Conservation (phyloP, 1,284 basidiomycete species). For the Ustilago xerochloae region DNA sequence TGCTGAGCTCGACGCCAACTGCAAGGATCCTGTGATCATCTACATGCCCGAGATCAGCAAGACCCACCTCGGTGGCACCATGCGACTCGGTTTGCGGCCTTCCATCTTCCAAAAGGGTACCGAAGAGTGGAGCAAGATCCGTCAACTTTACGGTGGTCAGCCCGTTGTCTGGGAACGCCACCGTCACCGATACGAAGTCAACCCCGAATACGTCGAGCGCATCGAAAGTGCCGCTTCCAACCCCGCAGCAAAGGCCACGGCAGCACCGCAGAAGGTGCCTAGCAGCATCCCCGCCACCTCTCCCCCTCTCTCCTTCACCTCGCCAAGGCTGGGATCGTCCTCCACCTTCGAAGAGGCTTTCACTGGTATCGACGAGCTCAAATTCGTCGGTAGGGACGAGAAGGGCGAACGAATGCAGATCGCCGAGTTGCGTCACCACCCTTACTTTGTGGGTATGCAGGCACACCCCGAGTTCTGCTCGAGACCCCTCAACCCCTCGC, state of each 20-base stretch:
- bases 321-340: slow-evolving; percentile 26
- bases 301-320: slow-evolving; percentile 32
- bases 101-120: slow-evolving; percentile 83
- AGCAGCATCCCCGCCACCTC: slow-evolving; percentile 37
- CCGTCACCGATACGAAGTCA: slow-evolving; percentile 96
- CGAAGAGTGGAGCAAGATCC: slow-evolving; percentile 71
- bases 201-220: slow-evolving; percentile 83
- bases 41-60: slow-evolving; percentile 99
- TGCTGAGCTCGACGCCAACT: slow-evolving; percentile 78
- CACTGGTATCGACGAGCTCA: slow-evolving; percentile 48
- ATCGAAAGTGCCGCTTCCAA: slow-evolving; percentile 72
- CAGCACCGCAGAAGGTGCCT: slow-evolving; percentile 32
- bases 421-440: slow-evolving; percentile 87
- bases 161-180: slow-evolving; percentile 95
- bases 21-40: slow-evolving; percentile 81
- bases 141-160: slow-evolving; percentile 86
- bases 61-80: slow-evolving; percentile 98
- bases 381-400: slow-evolving; percentile 92
- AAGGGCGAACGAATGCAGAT: slow-evolving; percentile 98
- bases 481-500: slow-evolving; percentile 96
- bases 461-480: slow-evolving; percentile 99
- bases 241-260: slow-evolving; percentile 27
- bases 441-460: slow-evolving; percentile 93
- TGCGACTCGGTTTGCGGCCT: slow-evolving; percentile 93
- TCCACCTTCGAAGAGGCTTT: slow-evolving; percentile 12